A percentile compares a stretch with the other conserved stretches of the same genome.
phyloP scores from a whole-genome alignment of 805 yeast species.

The Wickerhamiella occidentalis region DNA sequence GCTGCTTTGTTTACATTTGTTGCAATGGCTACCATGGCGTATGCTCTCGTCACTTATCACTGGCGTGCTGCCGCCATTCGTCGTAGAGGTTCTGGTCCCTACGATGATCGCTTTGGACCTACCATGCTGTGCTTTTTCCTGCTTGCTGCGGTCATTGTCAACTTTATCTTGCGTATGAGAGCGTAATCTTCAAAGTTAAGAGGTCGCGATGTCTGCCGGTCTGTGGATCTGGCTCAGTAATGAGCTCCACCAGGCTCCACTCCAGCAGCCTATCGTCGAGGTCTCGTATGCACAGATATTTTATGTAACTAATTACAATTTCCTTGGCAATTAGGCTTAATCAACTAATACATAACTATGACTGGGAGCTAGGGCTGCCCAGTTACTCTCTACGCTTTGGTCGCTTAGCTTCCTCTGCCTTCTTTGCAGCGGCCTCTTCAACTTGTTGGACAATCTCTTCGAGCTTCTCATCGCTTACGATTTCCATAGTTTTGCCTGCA shows the following conservation, averaged over 20 bases:
- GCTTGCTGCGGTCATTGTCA: conserved; percentile 83
- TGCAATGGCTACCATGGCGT: conserved; percentile 96
- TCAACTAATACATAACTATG: background rate
- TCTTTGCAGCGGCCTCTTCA: conserved; percentile 78
- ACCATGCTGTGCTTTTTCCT: conserved; percentile 92
- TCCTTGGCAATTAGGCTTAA: background rate
- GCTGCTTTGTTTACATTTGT: conserved; percentile 91
- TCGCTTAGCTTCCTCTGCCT: conserved; percentile 45
- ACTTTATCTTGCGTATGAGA: conserved; percentile 72
- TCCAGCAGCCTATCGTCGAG: no score
- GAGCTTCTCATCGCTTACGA: conserved; percentile 57
- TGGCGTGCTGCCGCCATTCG: conserved; percentile 99
- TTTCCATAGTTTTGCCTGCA: conserved; percentile 48
- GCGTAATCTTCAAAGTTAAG: no score
- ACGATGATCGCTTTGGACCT: conserved; percentile 97
- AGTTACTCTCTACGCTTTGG: conserved; percentile 5
- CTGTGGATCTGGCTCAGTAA: background rate
- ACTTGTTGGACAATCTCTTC: conserved; percentile 65
- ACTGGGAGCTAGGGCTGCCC: no score
- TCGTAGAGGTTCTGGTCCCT: conserved; percentile 97
- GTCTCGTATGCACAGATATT: no score
- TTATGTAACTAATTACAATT: no score
- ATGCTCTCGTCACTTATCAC: conserved; percentile 90
- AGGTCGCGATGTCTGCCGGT: no score
- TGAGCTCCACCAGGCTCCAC: background rate